Percentiles rank a stretch among this genome's conserved stretches.
Evolutionary conservation across 2,329 filamentous ascomycete species (phyloP).

Genomic region (Xylariaceae sp.): DNA sequence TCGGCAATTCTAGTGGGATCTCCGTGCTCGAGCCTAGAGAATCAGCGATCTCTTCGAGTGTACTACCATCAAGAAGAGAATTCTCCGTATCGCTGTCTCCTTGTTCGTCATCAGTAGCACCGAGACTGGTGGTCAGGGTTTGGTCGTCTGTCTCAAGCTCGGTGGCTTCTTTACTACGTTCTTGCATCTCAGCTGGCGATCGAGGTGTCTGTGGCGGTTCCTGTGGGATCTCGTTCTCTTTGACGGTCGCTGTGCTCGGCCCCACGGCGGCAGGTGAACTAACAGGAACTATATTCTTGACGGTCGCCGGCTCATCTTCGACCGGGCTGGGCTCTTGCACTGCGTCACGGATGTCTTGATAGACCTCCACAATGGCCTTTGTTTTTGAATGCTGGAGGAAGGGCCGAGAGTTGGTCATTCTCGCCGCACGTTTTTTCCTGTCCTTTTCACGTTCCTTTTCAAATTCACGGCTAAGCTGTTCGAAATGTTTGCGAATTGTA

Average conservation of each 20-base stretch:
- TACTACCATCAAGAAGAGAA: constrained; percentile 63
- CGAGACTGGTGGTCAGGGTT: constrained; percentile 49
- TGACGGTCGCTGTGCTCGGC: constrained; percentile 12
- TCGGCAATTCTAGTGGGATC: constrained; percentile 71
- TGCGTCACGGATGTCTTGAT: constrained; percentile 88
- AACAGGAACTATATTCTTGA: constrained; percentile 31
- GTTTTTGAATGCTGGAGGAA: constrained; percentile 83
- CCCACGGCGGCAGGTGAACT: constrained; percentile 21
- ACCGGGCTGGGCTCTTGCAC: constrained; percentile 73
- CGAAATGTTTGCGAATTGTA: constrained; percentile 90
- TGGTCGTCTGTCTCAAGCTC: constrained; percentile 42
- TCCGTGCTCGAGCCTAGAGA: constrained; percentile 58
- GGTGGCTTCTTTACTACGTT: constrained; percentile 29
- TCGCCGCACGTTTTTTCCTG: constrained; percentile 74
- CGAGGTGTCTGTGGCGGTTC: constrained; percentile 8
- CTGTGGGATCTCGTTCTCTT: constrained; percentile 5
- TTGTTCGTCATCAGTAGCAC: constrained; percentile 66
- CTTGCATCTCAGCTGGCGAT: constrained; percentile 27
- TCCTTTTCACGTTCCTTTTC: constrained; percentile 90
- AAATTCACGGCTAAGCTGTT: constrained; percentile 93
- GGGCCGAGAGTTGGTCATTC: constrained; percentile 69
- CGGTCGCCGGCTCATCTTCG: constrained; percentile 54
- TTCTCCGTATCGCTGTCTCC: constrained; percentile 69
- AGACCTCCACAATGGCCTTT: constrained; percentile 95
- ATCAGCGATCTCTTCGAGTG: constrained; percentile 60